Percentiles rank a stretch among this genome's conserved stretches.
Evolutionary conservation across 2,329 filamentous ascomycete genomes (phyloP).

Genomic region (Clarireedia homoeocarpa): DNA sequence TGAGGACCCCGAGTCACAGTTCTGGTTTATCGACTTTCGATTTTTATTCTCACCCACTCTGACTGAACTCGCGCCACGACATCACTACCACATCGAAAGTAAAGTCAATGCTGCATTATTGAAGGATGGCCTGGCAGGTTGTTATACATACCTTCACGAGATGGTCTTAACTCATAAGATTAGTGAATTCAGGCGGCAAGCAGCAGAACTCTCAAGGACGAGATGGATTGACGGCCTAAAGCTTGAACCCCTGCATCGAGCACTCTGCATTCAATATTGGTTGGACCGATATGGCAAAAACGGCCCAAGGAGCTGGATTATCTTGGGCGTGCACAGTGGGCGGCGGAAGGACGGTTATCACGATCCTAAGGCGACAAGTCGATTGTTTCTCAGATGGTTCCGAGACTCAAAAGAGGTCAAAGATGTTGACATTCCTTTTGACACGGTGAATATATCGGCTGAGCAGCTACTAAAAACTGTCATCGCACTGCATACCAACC

Average conservation of each 20-base stretch:
- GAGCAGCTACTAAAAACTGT: slow-evolving; percentile 67
- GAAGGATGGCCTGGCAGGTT: slow-evolving; percentile 65
- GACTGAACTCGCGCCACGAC: slow-evolving; percentile 48
- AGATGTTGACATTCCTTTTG: slow-evolving; percentile 58
- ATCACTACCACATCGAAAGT: slow-evolving; percentile 60
- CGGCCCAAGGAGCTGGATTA: slow-evolving; percentile 79
- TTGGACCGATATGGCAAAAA: slow-evolving; percentile 46
- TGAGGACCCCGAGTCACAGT: slow-evolving; percentile 74
- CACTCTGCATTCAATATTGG: slow-evolving; percentile 90
- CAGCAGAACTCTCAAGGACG: slow-evolving; percentile 56
- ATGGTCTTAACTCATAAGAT: slow-evolving; percentile 88
- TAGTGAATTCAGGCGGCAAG: slow-evolving; percentile 71
- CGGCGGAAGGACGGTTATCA: slow-evolving; percentile 35
- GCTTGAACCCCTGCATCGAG: slow-evolving; percentile 72
- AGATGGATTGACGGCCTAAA: slow-evolving; percentile 73
- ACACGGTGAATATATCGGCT: slow-evolving; percentile 60
- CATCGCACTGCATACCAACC: slow-evolving; percentile 65
- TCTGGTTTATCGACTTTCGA: slow-evolving; percentile 90
- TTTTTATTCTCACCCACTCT: slow-evolving; percentile 71
- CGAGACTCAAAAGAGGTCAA: slow-evolving; percentile 70
- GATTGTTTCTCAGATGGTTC: slow-evolving; percentile 70
- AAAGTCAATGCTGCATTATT: slow-evolving; percentile 65
- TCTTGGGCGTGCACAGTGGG: slow-evolving; percentile 72
- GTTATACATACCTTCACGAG: slow-evolving; percentile 82
- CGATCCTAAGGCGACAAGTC: slow-evolving; percentile 42